Percentiles rank a stretch among this genome's conserved stretches.
Conservation (phyloP, 306 rosid genomes). For the Begonia masoniana region DNA sequence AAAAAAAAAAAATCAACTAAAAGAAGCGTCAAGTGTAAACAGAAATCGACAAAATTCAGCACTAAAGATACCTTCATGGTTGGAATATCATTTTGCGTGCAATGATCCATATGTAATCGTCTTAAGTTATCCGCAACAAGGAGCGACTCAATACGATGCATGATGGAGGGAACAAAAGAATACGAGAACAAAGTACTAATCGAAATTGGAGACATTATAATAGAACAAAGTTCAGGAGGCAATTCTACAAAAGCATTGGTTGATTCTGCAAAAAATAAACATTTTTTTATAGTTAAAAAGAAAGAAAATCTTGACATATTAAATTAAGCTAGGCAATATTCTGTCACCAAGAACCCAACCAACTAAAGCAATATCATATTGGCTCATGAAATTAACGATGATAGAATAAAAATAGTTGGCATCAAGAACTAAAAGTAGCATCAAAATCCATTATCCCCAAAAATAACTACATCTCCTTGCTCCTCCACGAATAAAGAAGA, state of each 20-base stretch:
- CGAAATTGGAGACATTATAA: conserved; percentile 61
- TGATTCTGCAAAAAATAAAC: conserved; percentile 31
- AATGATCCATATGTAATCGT: conserved; percentile 40
- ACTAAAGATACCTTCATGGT: conserved; percentile 33
- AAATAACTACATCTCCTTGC: too few relatives aligned
- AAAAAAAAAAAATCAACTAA: too few relatives aligned
- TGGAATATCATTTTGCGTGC: conserved; percentile 40
- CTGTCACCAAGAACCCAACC: too few relatives aligned
- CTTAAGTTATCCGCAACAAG: conserved; percentile 53
- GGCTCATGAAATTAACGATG: too few relatives aligned
- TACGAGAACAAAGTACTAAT: conserved; percentile 33
- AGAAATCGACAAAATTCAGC: too few relatives aligned
- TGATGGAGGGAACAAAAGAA: conserved; percentile 63
- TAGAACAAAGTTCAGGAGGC: conserved; percentile 69
- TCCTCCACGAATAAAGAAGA: too few relatives aligned
- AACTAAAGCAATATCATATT: too few relatives aligned
- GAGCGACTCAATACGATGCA: conserved; percentile 64
- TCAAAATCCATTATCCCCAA: too few relatives aligned
- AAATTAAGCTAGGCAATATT: background rate
- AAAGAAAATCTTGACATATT: background rate
- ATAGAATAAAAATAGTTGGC: too few relatives aligned
- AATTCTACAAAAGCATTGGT: conserved; percentile 38
- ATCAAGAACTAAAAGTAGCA: too few relatives aligned
- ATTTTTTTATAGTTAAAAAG: background rate
- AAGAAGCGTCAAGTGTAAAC: background rate